A percentile compares a stretch with the other conserved stretches of the same genome.
Conservation (phyloP, 2,329 filamentous ascomycete species). For the Colletotrichum sp. region DNA sequence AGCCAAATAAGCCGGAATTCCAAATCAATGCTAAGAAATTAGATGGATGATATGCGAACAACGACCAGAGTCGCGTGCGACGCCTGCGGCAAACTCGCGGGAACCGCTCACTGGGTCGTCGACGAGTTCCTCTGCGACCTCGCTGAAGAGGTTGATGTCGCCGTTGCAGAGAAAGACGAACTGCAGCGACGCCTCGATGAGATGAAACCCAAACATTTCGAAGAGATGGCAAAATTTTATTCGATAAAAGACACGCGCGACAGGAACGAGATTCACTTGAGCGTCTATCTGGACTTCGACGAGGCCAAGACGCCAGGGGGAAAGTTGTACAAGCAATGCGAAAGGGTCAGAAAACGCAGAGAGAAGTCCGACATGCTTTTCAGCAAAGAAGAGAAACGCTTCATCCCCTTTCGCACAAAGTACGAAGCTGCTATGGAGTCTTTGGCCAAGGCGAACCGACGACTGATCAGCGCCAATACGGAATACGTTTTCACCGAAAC, state of each 20-base stretch:
- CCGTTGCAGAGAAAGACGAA: background rate
- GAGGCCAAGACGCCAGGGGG: too few species aligned
- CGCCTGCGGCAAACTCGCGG: background rate
- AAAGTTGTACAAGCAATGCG: too few species aligned
- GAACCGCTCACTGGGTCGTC: background rate
- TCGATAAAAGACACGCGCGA: background rate
- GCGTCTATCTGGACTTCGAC: too few species aligned
- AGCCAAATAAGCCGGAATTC: fast-evolving
- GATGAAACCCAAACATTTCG: background rate
- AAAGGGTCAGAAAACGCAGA: too few species aligned
- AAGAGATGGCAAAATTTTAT: background rate
- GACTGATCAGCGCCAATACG: too few species aligned
- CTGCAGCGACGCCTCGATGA: background rate
- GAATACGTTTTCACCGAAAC: too few species aligned
- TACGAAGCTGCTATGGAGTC: too few species aligned
- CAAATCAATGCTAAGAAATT: background rate
- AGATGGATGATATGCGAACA: background rate
- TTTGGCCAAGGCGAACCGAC: too few species aligned
- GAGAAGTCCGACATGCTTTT: too few species aligned
- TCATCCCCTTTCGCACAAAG: too few species aligned
- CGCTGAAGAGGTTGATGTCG: background rate
- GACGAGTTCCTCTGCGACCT: background rate
- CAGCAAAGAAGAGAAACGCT: too few species aligned
- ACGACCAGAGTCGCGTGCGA: background rate
- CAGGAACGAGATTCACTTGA: too few species aligned